Evolutionary conservation across 352 stramenopile species (phyloP), one percentile per base, ranked within the genome.

Genomic region (Phytophthora pistaciae): DNA sequence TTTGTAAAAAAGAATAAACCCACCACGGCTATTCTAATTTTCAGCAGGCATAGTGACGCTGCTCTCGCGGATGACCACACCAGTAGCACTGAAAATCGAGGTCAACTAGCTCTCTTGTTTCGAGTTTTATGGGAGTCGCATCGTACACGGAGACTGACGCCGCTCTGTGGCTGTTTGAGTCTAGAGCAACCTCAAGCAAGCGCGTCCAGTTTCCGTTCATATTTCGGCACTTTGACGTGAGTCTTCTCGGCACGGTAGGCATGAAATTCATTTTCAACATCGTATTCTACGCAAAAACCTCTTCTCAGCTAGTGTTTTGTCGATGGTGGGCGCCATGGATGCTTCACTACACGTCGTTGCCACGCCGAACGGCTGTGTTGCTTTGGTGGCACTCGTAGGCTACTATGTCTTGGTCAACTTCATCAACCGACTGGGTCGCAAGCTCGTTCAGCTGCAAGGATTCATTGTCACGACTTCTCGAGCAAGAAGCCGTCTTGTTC

Each of bases 221-320:
- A 21, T 33, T 83, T 10, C 66, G 68, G 14, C 53, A 90, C 66
- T 88, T 84, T 63, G 58, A 76, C 11, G 64, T 67, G 9, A 64
- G 68, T 20, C 63, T 95, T 10, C 49, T 94, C 14, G 88, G 86
- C 11, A 91, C 81, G 52, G 86, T 83, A 2, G 84, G 81, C 46
- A 85, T 80, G 42, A 87, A 85, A 93, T 96, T 29, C 25, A 71
- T 77, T 94, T 92, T 93, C 67, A 85, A 93, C 69, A 87, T 94
- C 40, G 75, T 92, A 5, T 94, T 88, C 62, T 91, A 90, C 67
- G 82, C 85, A 13, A 91, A 29, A 90, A 88, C 60, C 62, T 94
- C 16, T 94, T 93, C 25, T 29, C 25, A 29, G 25, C 25, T 4
- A 29, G 25, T 29, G 25, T 29, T 58, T 53, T 91, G 25, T 78